Evolutionary conservation across 176 grass and related monocot species (phyloP), one percentile per base, ranked within the genome.

Genomic region (Avena insularis): DNA sequence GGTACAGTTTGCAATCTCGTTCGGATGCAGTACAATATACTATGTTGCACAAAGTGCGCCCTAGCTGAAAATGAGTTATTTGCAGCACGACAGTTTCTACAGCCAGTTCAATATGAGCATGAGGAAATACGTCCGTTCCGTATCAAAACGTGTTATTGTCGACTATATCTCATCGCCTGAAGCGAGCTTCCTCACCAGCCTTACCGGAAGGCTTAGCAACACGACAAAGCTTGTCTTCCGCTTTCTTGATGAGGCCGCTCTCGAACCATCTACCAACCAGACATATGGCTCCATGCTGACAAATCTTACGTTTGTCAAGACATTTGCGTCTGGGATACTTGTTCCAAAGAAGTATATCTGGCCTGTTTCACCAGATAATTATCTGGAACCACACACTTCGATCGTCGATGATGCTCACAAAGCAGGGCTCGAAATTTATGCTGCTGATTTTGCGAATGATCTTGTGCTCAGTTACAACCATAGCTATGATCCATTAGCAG

Each of bases 71-170:
- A 72, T 49, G 17, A 53, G 59, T 9, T 33, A 57, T 86, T 71
- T 93, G 90, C 86, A 99, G 97, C 88, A 99, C 82, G 92, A 94
- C 79, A 83, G 54, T 66, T 99, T 99, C 90, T 99, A 96, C 87
- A 79, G 47, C 9, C 94, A 96, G 71, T 91, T 94, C 80, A 96
- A 99, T 51, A 79, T 99, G 64, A 99, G 85, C 90, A 96, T 96
- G 97, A 91, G 79, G 90, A 94, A 16, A 3, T 96, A 94, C 83
- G 56, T 93, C 31, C 54, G 88, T 85, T 90, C 89, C 50, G 89
- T 91, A 35, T 87, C 84, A 8, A 99, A 81, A 56, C 83, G 65
- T 81, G 92, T 93, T 46, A 75, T 87, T 81, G 54, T 86, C 21
- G 92, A 91, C 87, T 96, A 94, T 50, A 89, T 99, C 71, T 99